Conservation (phyloP, 2,329 filamentous ascomycete species). For the Diaporthe sp. region DNA sequence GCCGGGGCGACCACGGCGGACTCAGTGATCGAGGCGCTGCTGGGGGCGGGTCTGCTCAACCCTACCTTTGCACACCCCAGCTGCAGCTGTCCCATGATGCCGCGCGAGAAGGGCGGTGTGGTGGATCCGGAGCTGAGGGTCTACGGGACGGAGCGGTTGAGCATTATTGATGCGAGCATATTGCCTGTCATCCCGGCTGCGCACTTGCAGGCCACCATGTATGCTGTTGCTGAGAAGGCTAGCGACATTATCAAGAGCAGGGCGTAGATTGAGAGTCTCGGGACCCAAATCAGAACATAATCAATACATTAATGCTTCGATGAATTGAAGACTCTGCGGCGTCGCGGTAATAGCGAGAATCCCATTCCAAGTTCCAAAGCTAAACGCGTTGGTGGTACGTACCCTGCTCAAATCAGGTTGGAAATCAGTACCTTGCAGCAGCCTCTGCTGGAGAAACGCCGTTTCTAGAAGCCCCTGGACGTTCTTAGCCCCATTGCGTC, state of each 20-base stretch:
- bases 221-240: constrained; percentile 47
- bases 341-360: neutral
- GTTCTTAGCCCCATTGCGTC: neutral
- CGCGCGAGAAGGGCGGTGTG: constrained; percentile 50
- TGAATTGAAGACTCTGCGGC: neutral
- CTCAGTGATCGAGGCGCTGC: constrained; percentile 50
- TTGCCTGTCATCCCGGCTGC: constrained; percentile 45
- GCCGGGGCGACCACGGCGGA: constrained; percentile 32
- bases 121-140: constrained; percentile 52
- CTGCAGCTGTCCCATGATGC: constrained; percentile 50
- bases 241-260: constrained; percentile 38
- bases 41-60: constrained; percentile 45
- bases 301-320: neutral
- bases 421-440: too few relatives aligned
- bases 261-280: neutral
- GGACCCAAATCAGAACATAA: too few relatives aligned
- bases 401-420: too few relatives aligned
- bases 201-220: constrained; percentile 38
- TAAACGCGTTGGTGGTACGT: neutral
- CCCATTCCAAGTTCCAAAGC: neutral
- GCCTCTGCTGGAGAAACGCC: neutral
- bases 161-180: constrained; percentile 55
- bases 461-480: constrained; percentile 5
- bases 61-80: constrained; percentile 38
- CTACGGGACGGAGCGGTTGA: constrained; percentile 52